Evolutionary conservation across 1,284 basidiomycete genomes (phyloP).

Genomic region (Ganoderma sinense): DNA sequence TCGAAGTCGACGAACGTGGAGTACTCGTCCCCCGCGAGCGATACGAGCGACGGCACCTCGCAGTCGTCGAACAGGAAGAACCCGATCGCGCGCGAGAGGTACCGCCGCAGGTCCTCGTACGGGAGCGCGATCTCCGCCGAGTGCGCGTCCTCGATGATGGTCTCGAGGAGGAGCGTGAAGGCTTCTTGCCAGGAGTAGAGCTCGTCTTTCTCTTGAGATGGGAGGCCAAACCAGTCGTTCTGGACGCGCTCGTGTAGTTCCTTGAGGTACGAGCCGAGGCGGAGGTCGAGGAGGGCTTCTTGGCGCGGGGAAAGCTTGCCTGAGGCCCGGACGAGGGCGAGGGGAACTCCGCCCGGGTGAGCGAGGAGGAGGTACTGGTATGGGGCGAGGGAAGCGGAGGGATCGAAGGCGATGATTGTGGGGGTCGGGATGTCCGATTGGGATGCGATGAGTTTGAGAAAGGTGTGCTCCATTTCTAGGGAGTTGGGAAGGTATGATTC

Average conservation of each 20-base stretch:
- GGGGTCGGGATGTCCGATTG: slow-evolving; percentile 38
- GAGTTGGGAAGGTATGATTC: slow-evolving; percentile 36
- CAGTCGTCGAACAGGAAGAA: slow-evolving; percentile 79
- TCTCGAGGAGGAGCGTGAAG: slow-evolving; percentile 66
- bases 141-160: slow-evolving; percentile 48
- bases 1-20: slow-evolving; percentile 53
- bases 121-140: slow-evolving; percentile 40
- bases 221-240: slow-evolving; percentile 77
- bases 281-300: slow-evolving; percentile 57
- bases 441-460: slow-evolving; percentile 33
- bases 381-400: slow-evolving; percentile 31
- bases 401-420: slow-evolving; percentile 30
- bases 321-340: slow-evolving; percentile 45
- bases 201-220: slow-evolving; percentile 45
- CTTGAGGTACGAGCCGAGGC: slow-evolving; percentile 63
- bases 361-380: slow-evolving; percentile 40
- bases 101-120: slow-evolving; percentile 54
- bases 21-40: slow-evolving; percentile 64
- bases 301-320: slow-evolving; percentile 52
- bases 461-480: slow-evolving; percentile 36
- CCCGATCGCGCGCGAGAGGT: slow-evolving; percentile 71
- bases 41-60: slow-evolving; percentile 67
- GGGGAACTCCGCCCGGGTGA: slow-evolving; percentile 36
- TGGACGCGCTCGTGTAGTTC: slow-evolving; percentile 67
- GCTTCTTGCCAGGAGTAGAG: slow-evolving; percentile 78